Conservation (phyloP, 1,284 basidiomycete species). For the Ceratobasidium theobromae region DNA sequence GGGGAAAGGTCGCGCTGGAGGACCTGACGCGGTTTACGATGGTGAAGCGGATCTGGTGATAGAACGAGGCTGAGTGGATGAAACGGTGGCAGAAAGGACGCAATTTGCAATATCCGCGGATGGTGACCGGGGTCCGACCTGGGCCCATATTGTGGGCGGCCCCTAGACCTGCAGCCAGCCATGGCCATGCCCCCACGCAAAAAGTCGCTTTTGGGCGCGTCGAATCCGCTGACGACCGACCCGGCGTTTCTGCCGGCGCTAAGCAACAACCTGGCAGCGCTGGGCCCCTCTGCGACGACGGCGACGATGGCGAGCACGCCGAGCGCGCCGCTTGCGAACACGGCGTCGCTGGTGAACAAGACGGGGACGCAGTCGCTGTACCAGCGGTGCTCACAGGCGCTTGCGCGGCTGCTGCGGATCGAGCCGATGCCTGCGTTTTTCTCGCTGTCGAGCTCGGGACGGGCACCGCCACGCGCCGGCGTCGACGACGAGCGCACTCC, state of each 20-base stretch:
- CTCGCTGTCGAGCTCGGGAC: constrained; percentile 38
- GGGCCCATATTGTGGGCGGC: constrained; percentile 7
- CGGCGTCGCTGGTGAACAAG: constrained; percentile 68
- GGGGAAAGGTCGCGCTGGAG: constrained; percentile 68
- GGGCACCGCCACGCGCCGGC: constrained; percentile 45
- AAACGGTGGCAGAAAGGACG: constrained; percentile 20
- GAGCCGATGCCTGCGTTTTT: constrained; percentile 71
- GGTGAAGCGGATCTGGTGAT: constrained; percentile 88
- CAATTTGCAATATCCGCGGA: constrained; percentile 19
- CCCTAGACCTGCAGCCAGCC: neutral
- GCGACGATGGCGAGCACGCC: neutral
- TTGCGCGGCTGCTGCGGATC: constrained; percentile 71
- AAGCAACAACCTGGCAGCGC: constrained; percentile 19
- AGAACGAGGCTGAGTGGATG: neutral
- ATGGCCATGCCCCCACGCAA: constrained; percentile 33
- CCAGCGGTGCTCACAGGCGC: constrained; percentile 79
- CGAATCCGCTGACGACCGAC: constrained; percentile 17
- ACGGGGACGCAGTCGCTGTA: constrained; percentile 80
- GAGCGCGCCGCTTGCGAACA: constrained; percentile 14
- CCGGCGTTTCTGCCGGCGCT: constrained; percentile 24
- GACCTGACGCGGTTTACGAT: constrained; percentile 90
- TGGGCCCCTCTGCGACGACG: constrained; percentile 10
- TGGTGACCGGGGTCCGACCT: constrained; percentile 2
- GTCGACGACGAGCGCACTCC: constrained; percentile 37
- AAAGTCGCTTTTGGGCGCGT: constrained; percentile 34